phyloP scores from a whole-genome alignment of 345 rosid species.

The Abelmoschus esculentus region DNA sequence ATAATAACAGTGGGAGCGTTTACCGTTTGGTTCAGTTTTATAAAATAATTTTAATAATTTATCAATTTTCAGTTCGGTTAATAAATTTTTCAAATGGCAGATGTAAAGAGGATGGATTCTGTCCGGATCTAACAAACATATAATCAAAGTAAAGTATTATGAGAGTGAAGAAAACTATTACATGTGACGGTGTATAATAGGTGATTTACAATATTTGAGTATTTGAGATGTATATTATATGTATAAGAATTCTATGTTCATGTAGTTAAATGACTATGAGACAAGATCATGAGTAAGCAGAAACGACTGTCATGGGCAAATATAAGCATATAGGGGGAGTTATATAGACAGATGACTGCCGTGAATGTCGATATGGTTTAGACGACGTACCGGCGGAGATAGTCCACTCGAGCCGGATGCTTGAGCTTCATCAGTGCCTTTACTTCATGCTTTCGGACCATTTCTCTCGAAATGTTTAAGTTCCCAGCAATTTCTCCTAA shows the following conservation, averaged over 20 bases:
- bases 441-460: constrained; percentile 94
- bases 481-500: constrained; percentile 89
- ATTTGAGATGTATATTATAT: constrained; percentile 14
- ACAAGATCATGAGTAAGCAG: constrained; percentile 8
- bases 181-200: background rate
- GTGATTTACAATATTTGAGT: constrained; percentile 5
- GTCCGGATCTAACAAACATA: no score
- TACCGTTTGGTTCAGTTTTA: no score
- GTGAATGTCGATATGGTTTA: constrained; percentile 24
- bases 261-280: constrained; percentile 14
- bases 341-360: background rate
- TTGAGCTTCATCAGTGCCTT: constrained; percentile 97
- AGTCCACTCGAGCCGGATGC: constrained; percentile 82
- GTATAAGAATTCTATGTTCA: constrained; percentile 16
- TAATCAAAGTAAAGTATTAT: no score
- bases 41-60: no score
- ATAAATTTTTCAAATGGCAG: no score
- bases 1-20: no score
- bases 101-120: no score
- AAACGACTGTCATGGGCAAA: background rate
- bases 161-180: background rate
- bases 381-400: constrained; percentile 61
- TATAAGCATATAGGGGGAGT: background rate
- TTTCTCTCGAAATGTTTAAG: constrained; percentile 89
- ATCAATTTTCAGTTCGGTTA: no score